Conservation (phyloP, 192 early-diverging fungal species). For the Ambispora gerdemannii region DNA sequence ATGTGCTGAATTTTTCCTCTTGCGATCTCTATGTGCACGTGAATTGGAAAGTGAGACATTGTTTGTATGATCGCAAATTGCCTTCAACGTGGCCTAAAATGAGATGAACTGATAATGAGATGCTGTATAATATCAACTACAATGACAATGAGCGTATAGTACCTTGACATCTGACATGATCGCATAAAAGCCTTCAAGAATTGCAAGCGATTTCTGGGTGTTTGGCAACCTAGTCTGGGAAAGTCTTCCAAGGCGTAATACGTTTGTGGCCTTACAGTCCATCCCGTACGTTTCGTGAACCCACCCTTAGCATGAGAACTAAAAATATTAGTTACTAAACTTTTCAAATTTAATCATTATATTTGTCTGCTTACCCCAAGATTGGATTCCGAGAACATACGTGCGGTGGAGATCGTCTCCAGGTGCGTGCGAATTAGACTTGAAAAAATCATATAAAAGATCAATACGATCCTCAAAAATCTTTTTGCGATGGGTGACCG, state of each 20-base stretch:
- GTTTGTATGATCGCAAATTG: slow-evolving; percentile 27
- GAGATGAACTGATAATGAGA: slow-evolving; percentile 13
- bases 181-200: slow-evolving; percentile 26
- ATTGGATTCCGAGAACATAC: slow-evolving; percentile 30
- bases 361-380: slow-evolving; percentile 12
- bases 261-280: slow-evolving; percentile 29
- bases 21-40: slow-evolving; percentile 15
- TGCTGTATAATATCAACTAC: slow-evolving; percentile 14
- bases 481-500: slow-evolving; percentile 28
- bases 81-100: slow-evolving; percentile 23
- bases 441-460: slow-evolving; percentile 30
- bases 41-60: slow-evolving; percentile 13
- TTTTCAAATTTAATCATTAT: slow-evolving; percentile 1
- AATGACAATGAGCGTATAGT: slow-evolving; percentile 17
- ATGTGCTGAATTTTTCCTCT: slow-evolving; percentile 19
- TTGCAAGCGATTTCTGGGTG: slow-evolving; percentile 14
- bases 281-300: slow-evolving; percentile 7
- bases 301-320: slow-evolving; percentile 27
- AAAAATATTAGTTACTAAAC: slow-evolving; percentile 1
- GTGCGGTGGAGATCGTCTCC: slow-evolving; percentile 26
- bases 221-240: slow-evolving; percentile 16
- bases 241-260: slow-evolving; percentile 22
- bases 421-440: slow-evolving; percentile 26
- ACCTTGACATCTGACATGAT: slow-evolving; percentile 18
- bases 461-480: slow-evolving; percentile 28